Evolutionary conservation across 257 asterid species (phyloP), one percentile per base, ranked within the genome.

Genomic region (Nicotiana attenuata): DNA sequence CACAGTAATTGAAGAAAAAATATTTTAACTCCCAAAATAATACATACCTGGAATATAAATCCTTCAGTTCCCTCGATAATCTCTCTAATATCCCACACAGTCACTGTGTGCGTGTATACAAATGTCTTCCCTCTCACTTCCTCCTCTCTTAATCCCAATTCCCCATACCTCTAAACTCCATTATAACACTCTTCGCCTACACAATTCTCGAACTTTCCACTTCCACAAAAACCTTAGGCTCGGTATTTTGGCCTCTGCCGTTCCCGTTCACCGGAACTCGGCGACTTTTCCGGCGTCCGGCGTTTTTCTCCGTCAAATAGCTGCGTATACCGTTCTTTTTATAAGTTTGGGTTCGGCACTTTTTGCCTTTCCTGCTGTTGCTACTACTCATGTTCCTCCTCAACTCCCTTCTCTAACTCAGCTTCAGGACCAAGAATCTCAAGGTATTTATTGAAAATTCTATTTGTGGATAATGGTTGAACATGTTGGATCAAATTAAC

Each of bases 341-440:
- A 2, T 87, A 5, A 88, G 93, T 28, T 69, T 92, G 57, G 89
- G 94, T 38, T 68, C 89, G 82, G 80, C 89, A 83, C 59, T 88
- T 77, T 87, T 87, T 84, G 81, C 88, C 76, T 90, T 89, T 80
- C 61, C 88, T 29, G 56, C 77, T 29, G 78, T 89, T 57, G 83
- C 81, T 64, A 88, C 91, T 77, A 84, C 85, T 33, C 83, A 84
- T 61, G 33, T 81, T 71, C 81, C 89, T 10, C 17, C 81, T 65
- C 41, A 83, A 19, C 82, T 67, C 31, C 41, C 88, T 22, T 77
- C 83, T 80, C 24, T 81, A 8, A 61, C 67, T 33, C 88, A 80
- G 26, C 61, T 64, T 59, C 80, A 45, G 35, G 77, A 69, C 20
- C 85, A 83, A 55, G 84, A 86, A 80, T 82, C 86, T 78, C 80